phyloP scores from a whole-genome alignment of 148 eudicot species.

The Camellia japonica region DNA sequence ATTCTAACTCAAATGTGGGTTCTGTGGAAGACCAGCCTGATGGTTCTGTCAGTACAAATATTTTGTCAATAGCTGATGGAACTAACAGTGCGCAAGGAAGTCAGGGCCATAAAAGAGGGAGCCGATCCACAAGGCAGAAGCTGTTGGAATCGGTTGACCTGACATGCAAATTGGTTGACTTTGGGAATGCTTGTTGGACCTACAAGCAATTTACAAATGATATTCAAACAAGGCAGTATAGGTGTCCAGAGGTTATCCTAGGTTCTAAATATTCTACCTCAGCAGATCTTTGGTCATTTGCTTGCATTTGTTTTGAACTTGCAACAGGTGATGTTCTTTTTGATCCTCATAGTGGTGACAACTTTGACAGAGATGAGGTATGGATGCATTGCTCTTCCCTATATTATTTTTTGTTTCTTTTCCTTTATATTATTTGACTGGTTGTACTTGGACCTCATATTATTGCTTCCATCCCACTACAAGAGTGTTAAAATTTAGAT shows the following conservation, averaged over 20 bases:
- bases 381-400: constrained; percentile 10
- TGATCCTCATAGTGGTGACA: constrained; percentile 63
- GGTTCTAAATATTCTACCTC: constrained; percentile 60
- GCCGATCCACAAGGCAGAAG: constrained; percentile 22
- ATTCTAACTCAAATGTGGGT: constrained; percentile 26
- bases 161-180: constrained; percentile 58
- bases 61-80: constrained; percentile 42
- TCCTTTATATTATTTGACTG: not conserved
- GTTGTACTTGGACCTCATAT: no score
- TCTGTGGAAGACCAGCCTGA: constrained; percentile 23
- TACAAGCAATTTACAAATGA: constrained; percentile 58
- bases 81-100: constrained; percentile 20
- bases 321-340: constrained; percentile 67
- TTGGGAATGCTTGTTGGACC: constrained; percentile 70
- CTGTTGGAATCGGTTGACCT: constrained; percentile 34
- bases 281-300: constrained; percentile 65
- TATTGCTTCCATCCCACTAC: no score
- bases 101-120: constrained; percentile 27
- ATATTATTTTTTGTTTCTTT: not conserved
- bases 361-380: constrained; percentile 66
- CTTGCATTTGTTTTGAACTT: constrained; percentile 71
- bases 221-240: constrained; percentile 62
- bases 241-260: constrained; percentile 62
- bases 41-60: constrained; percentile 39
- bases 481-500: no score